Base-by-base conservation (phyloP, 352 stramenopile genomes). In the Phytophthora tentaculata region DNA sequence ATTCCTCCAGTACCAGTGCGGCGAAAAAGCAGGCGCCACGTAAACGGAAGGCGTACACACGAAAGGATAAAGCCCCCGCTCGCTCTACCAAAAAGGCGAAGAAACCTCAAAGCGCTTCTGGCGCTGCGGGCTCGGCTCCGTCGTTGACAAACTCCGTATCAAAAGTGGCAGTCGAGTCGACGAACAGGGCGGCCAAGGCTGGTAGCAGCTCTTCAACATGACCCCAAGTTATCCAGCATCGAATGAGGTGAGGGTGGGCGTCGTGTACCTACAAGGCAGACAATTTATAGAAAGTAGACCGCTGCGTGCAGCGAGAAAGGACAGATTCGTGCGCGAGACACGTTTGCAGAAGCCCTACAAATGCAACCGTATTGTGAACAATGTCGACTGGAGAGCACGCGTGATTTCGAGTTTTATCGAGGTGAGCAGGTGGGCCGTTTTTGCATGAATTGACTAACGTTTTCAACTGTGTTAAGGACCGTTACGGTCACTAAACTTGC, bases 21-120 rank as follows among this genome's bases (percentile, higher is more conserved):
- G 56, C 50, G 20, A 62, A 67, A 32, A 83, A 83, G 17, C 74
- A 91, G 58, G 51, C 73, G 5, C 74, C 77, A 13, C 83, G 84
- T 0, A 95, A 95, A 61, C 82, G 86, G 10, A 93, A 94, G 56
- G 20, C 72, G 0, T 90, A 90, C 61, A 78, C 74, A 23, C 82
- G 84, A 49, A 89, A 81, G 65, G 84, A 92, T 24, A 91, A 91
- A 56, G 60, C 53, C 3, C 24, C 67, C 19, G 41, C 24, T 65
- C 71, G 52, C 43, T 56, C 55, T 22, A 54, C 63, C 12, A 91
- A 94, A 76, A 89, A 84, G 37, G 61, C 48, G 32, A 93, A 89
- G 61, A 79, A 67, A 10, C 10, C 24, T 35, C 56, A 71, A 17
- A 43, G 54, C 45, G 41, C 35, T 47, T 52, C 47, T 26, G 14